Evolutionary conservation across 257 asterid species (phyloP).

Genomic region (Nicotiana attenuata): DNA sequence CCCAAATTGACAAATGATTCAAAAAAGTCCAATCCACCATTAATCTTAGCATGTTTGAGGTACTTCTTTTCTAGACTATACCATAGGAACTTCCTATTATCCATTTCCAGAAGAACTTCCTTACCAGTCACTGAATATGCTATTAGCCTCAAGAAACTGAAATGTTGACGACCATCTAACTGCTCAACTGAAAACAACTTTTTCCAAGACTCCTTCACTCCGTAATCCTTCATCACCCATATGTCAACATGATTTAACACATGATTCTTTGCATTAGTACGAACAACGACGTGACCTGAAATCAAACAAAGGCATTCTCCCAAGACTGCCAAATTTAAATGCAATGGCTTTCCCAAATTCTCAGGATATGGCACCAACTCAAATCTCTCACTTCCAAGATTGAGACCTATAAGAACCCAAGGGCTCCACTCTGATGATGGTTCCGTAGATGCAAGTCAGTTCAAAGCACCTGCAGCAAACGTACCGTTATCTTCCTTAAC

Average conservation of each 20-base stretch:
- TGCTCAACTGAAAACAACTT: constrained; percentile 39
- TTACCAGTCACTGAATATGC: constrained; percentile 28
- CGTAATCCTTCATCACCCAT: constrained; percentile 70
- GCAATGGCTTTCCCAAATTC: constrained; percentile 1
- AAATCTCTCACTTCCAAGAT: constrained; percentile 33
- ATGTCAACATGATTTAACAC: constrained; percentile 19
- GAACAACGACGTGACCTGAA: background rate
- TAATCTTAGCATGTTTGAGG: background rate
- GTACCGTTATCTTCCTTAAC: constrained; percentile 45
- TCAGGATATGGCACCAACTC: constrained; percentile 9
- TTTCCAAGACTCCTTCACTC: constrained; percentile 52
- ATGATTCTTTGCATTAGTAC: background rate
- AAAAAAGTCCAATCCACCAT: constrained; percentile 11
- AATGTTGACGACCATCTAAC: constrained; percentile 12
- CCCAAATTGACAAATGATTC: constrained; percentile 16
- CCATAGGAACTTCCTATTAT: constrained; percentile 30
- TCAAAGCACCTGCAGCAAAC: constrained; percentile 40
- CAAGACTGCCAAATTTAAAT: constrained; percentile 34
- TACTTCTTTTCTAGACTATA: constrained; percentile 21
- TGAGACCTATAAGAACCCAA: constrained; percentile 40
- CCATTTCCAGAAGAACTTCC: constrained; percentile 30
- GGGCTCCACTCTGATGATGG: background rate
- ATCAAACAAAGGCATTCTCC: constrained; percentile 39
- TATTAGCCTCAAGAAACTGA: constrained; percentile 20
- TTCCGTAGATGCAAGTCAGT: constrained; percentile 28